phyloP scores from a whole-genome alignment of 2,329 filamentous ascomycete genomes.

The Coniochaeta pulveracea region DNA sequence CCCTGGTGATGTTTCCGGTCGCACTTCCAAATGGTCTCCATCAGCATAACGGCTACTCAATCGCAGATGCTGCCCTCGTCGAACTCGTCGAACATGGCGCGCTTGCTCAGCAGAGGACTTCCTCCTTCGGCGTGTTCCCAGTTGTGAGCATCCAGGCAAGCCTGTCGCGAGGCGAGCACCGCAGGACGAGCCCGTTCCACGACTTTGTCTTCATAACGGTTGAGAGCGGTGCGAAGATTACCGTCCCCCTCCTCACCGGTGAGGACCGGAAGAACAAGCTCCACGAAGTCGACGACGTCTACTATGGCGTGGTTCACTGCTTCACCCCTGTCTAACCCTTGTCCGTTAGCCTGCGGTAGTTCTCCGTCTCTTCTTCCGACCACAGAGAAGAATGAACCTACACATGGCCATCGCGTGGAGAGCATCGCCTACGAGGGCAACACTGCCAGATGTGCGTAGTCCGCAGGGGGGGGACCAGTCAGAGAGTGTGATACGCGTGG shows the following conservation, averaged over 20 bases:
- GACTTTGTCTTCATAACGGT: conserved; percentile 31
- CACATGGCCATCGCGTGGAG: conserved; percentile 50
- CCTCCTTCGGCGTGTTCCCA: too few relatives aligned
- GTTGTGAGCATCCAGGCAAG: conserved; percentile 42
- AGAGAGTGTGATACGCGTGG: conserved; percentile 31
- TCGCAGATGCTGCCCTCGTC: too few relatives aligned
- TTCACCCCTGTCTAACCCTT: conserved; percentile 37
- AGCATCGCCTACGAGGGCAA: conserved; percentile 40
- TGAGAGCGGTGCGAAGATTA: conserved; percentile 18
- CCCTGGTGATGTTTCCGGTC: too few relatives aligned
- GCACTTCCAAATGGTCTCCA: too few relatives aligned
- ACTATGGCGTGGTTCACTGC: conserved; percentile 45
- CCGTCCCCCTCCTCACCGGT: conserved; percentile 3
- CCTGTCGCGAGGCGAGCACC: conserved; percentile 37
- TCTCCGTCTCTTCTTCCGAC: too few relatives aligned
- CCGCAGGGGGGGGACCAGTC: conserved; percentile 32
- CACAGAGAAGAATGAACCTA: too few relatives aligned
- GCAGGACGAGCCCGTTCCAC: conserved; percentile 29
- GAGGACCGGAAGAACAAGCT: conserved; percentile 16
- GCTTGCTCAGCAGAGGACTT: too few relatives aligned
- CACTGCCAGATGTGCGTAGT: conserved; percentile 24
- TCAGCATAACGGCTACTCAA: too few relatives aligned
- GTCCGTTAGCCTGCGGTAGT: too few relatives aligned
- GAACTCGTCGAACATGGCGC: too few relatives aligned
- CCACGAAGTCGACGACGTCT: conserved; percentile 34